Conservation (phyloP, 2,329 filamentous ascomycete genomes). For the Aspergillus sp. region DNA sequence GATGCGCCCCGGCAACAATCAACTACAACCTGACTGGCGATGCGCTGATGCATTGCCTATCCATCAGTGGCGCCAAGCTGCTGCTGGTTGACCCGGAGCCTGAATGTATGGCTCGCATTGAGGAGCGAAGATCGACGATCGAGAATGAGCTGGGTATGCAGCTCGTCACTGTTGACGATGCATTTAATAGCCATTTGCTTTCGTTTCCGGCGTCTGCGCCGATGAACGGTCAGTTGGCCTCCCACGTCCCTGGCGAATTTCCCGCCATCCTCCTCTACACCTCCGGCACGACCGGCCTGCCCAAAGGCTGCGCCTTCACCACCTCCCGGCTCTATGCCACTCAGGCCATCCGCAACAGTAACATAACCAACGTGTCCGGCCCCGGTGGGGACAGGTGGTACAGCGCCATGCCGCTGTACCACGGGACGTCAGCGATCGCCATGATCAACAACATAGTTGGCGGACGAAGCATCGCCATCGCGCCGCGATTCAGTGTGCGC, state of each 20-base stretch:
- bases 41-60: conserved; percentile 66
- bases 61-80: conserved; percentile 58
- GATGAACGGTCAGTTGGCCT: conserved; percentile 54
- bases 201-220: conserved; percentile 53
- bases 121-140: conserved; percentile 52
- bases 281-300: conserved; percentile 73
- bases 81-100: conserved; percentile 62
- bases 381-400: conserved; percentile 64
- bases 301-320: conserved; percentile 69
- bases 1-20: conserved; percentile 69
- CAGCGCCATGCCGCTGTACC: conserved; percentile 75
- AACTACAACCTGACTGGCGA: conserved; percentile 69
- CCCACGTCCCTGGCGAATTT: conserved; percentile 44
- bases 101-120: conserved; percentile 59
- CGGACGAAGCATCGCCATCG: conserved; percentile 48
- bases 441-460: conserved; percentile 58
- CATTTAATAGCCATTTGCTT: conserved; percentile 48
- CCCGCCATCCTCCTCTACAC: conserved; percentile 72
- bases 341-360: conserved; percentile 37
- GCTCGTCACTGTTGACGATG: conserved; percentile 56
- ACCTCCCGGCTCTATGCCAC: conserved; percentile 50
- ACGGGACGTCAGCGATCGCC: conserved; percentile 69
- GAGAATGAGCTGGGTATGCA: conserved; percentile 61
- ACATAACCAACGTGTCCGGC: conserved; percentile 31
- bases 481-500: conserved; percentile 62